Evolutionary conservation across 768 basidiomycete species (phyloP), one percentile per base, ranked within the genome.

Genomic region (Panaeolus cyanescens): DNA sequence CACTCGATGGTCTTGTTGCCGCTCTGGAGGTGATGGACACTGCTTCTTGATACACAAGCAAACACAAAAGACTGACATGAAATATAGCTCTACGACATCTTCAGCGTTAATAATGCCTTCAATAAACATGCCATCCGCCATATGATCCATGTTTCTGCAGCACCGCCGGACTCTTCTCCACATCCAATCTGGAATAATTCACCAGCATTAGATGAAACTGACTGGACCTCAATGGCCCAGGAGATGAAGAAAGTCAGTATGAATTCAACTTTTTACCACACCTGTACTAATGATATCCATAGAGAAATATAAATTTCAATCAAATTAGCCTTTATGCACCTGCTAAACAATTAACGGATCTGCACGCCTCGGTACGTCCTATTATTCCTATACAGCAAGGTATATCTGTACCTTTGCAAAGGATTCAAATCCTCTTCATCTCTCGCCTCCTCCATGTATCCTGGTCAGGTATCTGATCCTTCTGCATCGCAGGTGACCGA

Each of bases 1-100:
- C 87, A 4, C 73, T 92, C 6, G 91, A 92, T 60, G 91, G 87
- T 7, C 70, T 90, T 12, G 86, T 89, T 13, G 86, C 89, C 17
- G 86, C 85, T 32, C 72, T 91, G 22, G 90, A 92, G 80, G 90
- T 90, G 57, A 58, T 75, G 66, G 40, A 20, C 12, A 7, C 33
- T 20, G 39, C 32, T 32, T 15, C 32, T 32, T 30, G 15, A 12
- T 4, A 36, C 13, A 15, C 5, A 6, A 13, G n/a, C 28, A 34
- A 25, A 33, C n/a, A 15, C 5, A 30, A 33, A 40, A 4, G 37
- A 39, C 19, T 3, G 36, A 19, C 2, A 19, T 22, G 9, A 58
- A 28, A 34, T 45, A 33, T 36, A 82, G 80, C 64, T 83, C 28
- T 83, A 80, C 65, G 79, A 77, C 65, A 79, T 78, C 34, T 80